These are phyloP conservation scores for Hymenoscyphus albidus DNA, from an alignment of 2,329 filamentous ascomycete species.

Conservation along the genomic window DNA sequence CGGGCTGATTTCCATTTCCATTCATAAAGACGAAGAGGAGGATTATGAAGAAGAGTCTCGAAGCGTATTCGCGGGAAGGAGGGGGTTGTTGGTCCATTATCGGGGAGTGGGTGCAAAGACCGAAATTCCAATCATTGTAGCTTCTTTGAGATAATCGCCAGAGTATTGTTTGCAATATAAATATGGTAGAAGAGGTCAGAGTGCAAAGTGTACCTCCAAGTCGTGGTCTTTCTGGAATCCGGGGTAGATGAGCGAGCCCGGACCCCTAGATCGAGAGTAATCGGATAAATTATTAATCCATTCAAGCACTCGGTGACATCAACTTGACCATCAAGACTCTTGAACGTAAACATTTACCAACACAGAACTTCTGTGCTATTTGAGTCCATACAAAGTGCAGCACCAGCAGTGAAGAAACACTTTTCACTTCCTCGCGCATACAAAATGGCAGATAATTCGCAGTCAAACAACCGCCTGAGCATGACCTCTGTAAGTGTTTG, in stretches of 20 bases:
- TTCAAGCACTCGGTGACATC: not conserved
- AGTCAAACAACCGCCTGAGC: conserved; percentile 3
- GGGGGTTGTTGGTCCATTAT: conserved; percentile 7
- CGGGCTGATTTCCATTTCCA: conserved; percentile 28
- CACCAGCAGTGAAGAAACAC: not conserved
- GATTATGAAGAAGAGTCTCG: conserved; percentile 29
- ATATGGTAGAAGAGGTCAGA: not conserved
- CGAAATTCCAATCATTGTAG: not conserved
- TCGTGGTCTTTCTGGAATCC: not conserved
- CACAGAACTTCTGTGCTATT: not conserved
- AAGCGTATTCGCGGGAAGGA: conserved; percentile 26
- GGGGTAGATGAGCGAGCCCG: not conserved
- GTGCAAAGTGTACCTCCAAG: not conserved
- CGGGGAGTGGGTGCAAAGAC: not conserved
- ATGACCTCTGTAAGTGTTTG: conserved; percentile 4
- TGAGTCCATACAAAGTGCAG: not conserved
- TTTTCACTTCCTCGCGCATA: not conserved
- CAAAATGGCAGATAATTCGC: not conserved
- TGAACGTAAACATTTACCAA: not conserved
- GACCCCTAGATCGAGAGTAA: no score
- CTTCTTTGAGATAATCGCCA: not conserved
- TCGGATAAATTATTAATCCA: no score
- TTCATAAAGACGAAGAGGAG: conserved; percentile 34
- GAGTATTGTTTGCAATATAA: not conserved
- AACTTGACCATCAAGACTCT: not conserved